These are phyloP conservation scores for Spathaspora arborariae DNA, from an alignment of 805 yeast genomes.

Conservation along the genomic window DNA sequence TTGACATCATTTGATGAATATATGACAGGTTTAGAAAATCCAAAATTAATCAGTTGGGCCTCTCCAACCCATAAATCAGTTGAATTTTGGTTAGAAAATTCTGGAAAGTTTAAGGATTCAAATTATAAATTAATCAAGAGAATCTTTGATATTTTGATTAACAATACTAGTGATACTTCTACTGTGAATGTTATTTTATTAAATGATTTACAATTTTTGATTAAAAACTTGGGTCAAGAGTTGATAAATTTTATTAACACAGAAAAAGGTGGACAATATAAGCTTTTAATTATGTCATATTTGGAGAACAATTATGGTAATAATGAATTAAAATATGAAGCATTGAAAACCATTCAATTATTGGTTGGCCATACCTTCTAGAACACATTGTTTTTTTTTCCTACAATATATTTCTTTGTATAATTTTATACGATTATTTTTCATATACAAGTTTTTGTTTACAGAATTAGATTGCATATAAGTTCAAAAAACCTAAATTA, in stretches of 20 bases:
- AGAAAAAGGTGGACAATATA: slow-evolving; percentile 52
- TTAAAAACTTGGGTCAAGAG: slow-evolving; percentile 37
- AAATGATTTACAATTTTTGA: slow-evolving; percentile 41
- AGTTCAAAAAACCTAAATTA: background rate
- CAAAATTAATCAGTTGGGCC: slow-evolving; percentile 65
- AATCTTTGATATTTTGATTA: slow-evolving; percentile 50
- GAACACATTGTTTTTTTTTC: background rate
- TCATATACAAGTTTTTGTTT: background rate
- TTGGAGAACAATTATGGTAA: slow-evolving; percentile 67
- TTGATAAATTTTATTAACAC: slow-evolving; percentile 32
- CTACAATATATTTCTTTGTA: background rate
- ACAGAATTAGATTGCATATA: background rate
- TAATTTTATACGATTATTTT: background rate
- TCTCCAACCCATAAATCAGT: slow-evolving; percentile 89
- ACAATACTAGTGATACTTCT: slow-evolving; percentile 16
- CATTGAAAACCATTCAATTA: slow-evolving; percentile 91
- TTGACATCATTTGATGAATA: slow-evolving; percentile 94
- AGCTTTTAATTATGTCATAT: slow-evolving; percentile 78
- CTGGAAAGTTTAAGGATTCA: slow-evolving; percentile 68
- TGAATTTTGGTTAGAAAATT: slow-evolving; percentile 88
- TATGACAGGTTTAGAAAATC: slow-evolving; percentile 75
- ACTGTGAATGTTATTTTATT: slow-evolving; percentile 33
- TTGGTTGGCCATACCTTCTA: slow-evolving; percentile 80
- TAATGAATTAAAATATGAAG: slow-evolving; percentile 89
- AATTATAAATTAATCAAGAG: slow-evolving; percentile 69